phyloP scores from a whole-genome alignment of 1,139 yeast species.

The Nakaseomyces delphensis region DNA sequence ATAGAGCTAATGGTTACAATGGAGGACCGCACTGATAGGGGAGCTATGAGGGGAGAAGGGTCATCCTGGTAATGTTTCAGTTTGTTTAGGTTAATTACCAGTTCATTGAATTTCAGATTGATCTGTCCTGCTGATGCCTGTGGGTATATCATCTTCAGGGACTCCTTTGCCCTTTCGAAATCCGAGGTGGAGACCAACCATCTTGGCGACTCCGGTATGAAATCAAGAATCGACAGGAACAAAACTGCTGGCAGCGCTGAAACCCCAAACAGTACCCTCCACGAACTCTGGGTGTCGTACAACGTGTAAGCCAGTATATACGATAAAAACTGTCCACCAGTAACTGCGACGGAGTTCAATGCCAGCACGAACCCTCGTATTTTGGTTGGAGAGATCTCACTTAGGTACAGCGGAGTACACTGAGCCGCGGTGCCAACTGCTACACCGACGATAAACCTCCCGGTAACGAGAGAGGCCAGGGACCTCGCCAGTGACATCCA shows the following conservation, averaged over 20 bases:
- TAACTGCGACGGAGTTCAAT: constrained; percentile 37
- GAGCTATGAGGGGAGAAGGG: background rate
- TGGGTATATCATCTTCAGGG: constrained; percentile 35
- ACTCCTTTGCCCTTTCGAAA: constrained; percentile 34
- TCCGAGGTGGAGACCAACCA: constrained; percentile 39
- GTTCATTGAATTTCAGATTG: constrained; percentile 25
- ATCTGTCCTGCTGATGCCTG: constrained; percentile 31
- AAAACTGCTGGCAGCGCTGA: constrained; percentile 37
- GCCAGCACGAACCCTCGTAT: constrained; percentile 36
- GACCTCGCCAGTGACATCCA: constrained; percentile 33
- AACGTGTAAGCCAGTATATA: constrained; percentile 33
- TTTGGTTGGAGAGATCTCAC: constrained; percentile 37
- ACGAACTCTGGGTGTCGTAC: constrained; percentile 27
- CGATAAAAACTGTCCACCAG: constrained; percentile 41
- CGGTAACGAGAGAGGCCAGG: constrained; percentile 28
- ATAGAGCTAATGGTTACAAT: background rate
- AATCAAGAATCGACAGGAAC: constrained; percentile 33
- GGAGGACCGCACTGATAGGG: constrained; percentile 3
- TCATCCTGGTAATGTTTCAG: constrained; percentile 5
- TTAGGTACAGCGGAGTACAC: constrained; percentile 37
- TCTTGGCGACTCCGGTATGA: constrained; percentile 55
- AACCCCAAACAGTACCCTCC: constrained; percentile 38
- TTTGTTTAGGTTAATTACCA: constrained; percentile 21
- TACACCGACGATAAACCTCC: constrained; percentile 37
- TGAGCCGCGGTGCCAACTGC: constrained; percentile 40